These are phyloP conservation scores for Catharanthus roseus DNA, from an alignment of 257 asterid genomes.

Conservation along the genomic window DNA sequence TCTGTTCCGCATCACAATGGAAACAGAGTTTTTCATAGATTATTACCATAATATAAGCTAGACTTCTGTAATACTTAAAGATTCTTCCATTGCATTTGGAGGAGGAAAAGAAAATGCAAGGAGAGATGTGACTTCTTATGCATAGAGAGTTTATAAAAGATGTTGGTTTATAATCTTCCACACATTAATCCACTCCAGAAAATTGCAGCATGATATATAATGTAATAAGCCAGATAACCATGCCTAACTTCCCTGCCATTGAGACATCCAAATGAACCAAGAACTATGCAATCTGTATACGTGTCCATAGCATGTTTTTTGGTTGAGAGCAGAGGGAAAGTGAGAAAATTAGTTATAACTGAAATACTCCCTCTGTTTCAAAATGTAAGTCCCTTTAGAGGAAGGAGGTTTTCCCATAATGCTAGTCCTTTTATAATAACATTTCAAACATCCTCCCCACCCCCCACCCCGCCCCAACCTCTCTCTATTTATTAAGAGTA, in stretches of 20 bases:
- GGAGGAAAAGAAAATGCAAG: not conserved
- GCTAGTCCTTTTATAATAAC: too few species aligned
- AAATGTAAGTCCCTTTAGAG: too few species aligned
- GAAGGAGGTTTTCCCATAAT: too few species aligned
- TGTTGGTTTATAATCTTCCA: not conserved
- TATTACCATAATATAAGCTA: not conserved
- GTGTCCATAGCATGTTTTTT: not conserved
- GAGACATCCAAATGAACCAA: not conserved
- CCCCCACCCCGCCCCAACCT: too few species aligned
- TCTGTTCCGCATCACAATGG: too few species aligned
- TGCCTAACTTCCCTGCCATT: not conserved
- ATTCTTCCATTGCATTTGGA: not conserved
- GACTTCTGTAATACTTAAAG: not conserved
- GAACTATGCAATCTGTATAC: not conserved
- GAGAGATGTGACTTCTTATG: not conserved
- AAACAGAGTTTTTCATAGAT: too few species aligned
- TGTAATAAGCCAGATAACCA: not conserved
- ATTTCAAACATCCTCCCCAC: too few species aligned
- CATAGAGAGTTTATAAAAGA: not conserved
- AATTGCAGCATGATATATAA: not conserved
- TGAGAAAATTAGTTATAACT: not conserved
- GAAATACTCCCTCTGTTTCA: too few species aligned
- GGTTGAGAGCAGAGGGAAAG: not conserved
- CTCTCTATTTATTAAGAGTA: too few species aligned
- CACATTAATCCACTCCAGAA: not conserved